These are phyloP conservation scores for Yarrowia sp. DNA, from an alignment of 805 yeast species.

Conservation along the genomic window DNA sequence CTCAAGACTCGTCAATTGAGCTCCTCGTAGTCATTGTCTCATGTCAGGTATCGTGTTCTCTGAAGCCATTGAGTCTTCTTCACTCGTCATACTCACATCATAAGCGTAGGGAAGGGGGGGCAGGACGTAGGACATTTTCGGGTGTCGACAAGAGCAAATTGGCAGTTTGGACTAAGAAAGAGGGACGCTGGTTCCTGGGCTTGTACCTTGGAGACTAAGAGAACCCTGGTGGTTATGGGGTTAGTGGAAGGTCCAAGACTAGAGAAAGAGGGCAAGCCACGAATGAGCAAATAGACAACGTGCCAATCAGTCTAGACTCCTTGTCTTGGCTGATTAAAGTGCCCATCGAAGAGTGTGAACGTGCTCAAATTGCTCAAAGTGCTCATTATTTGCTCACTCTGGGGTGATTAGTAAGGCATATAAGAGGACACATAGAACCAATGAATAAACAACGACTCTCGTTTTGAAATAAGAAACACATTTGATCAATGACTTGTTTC, in stretches of 20 bases:
- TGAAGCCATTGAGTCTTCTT: too few relatives aligned
- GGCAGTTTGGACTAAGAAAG: not conserved
- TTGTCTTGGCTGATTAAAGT: not conserved
- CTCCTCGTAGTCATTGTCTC: too few relatives aligned
- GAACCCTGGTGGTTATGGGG: constrained; percentile 33
- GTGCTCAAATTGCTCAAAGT: not conserved
- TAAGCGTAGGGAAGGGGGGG: constrained; percentile 42
- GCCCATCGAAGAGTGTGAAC: not conserved
- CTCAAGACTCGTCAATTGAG: not conserved
- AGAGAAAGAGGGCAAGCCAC: constrained; percentile 11
- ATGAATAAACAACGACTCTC: too few relatives aligned
- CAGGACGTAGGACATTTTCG: constrained; percentile 36
- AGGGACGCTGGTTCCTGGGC: not conserved
- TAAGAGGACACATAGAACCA: too few relatives aligned
- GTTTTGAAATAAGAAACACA: too few relatives aligned
- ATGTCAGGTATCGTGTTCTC: too few relatives aligned
- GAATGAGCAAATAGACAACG: constrained; percentile 15
- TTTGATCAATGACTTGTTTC: too few relatives aligned
- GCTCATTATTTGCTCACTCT: constrained; percentile 30
- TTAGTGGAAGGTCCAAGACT: constrained; percentile 4
- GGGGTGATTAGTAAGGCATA: too few relatives aligned
- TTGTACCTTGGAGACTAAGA: not conserved
- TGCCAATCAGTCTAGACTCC: not conserved
- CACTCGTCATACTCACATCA: constrained; percentile 36
- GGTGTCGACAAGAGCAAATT: constrained; percentile 5